These are phyloP conservation scores for Solanum ossicruentum DNA, from an alignment of 257 asterid species.

Conservation along the genomic window DNA sequence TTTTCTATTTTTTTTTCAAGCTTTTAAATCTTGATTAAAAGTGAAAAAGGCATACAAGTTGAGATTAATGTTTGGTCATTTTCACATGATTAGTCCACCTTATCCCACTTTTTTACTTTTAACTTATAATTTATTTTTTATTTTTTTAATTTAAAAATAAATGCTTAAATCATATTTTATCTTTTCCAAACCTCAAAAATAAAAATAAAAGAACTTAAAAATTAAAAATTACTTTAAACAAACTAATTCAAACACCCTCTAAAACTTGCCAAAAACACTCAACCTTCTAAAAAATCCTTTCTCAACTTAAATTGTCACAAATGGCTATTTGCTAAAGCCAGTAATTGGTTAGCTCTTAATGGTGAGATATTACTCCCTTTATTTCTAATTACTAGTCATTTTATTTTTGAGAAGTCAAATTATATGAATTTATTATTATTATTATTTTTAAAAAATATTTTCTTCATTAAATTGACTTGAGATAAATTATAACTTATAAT, in stretches of 20 bases:
- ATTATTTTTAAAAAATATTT: background rate
- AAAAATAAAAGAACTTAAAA: no score
- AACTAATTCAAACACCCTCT: no score
- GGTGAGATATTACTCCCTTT: background rate
- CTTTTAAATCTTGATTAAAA: background rate
- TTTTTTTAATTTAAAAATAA: background rate
- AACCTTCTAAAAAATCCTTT: background rate
- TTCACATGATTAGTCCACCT: background rate
- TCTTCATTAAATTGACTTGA: background rate
- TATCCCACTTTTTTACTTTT: background rate
- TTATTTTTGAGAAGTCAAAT: background rate
- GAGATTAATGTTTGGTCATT: background rate
- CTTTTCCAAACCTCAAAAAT: no score
- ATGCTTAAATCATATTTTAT: no score
- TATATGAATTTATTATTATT: background rate
- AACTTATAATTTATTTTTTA: no score
- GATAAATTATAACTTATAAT: background rate
- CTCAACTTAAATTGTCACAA: background rate
- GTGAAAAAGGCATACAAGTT: background rate
- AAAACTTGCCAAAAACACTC: background rate
- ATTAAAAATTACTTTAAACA: no score
- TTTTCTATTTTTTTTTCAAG: no score
- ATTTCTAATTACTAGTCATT: background rate
- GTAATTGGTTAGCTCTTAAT: background rate
- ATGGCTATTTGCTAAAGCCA: background rate